phyloP scores from a whole-genome alignment of 2,329 filamentous ascomycete species.

The Claviceps pazoutovae region DNA sequence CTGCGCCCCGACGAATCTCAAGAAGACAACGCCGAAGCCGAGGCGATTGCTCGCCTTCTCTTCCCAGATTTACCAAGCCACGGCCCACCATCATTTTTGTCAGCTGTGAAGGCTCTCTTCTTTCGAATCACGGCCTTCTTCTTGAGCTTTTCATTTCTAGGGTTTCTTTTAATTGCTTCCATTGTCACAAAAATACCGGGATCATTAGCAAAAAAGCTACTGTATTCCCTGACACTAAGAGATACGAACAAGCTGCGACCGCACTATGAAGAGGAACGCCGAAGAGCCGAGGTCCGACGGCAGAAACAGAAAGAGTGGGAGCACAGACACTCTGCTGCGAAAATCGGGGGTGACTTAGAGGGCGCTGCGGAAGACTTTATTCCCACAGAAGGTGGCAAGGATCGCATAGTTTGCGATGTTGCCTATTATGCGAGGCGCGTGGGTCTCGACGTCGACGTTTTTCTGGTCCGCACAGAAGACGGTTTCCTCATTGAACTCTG shows the following conservation, averaged over 20 bases:
- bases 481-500: slow-evolving; percentile 81
- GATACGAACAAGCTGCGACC: slow-evolving; percentile 47
- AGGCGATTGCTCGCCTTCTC: slow-evolving; percentile 49
- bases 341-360: slow-evolving; percentile 26
- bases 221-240: slow-evolving; percentile 40
- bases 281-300: slow-evolving; percentile 40
- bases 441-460: slow-evolving; percentile 71
- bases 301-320: slow-evolving; percentile 51
- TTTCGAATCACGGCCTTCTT: slow-evolving; percentile 50
- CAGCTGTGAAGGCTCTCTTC: not conserved
- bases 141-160: slow-evolving; percentile 66
- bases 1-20: not conserved
- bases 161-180: slow-evolving; percentile 61
- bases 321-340: slow-evolving; percentile 24
- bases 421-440: slow-evolving; percentile 78
- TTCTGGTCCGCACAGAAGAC: slow-evolving; percentile 82
- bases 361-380: slow-evolving; percentile 42
- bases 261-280: slow-evolving; percentile 60
- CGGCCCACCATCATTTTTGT: slow-evolving; percentile 53
- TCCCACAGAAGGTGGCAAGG: slow-evolving; percentile 67
- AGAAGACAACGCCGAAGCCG: not conserved
- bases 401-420: slow-evolving; percentile 65
- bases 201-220: slow-evolving; percentile 29
- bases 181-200: slow-evolving; percentile 51
- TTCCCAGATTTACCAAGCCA: slow-evolving; percentile 79